Base-by-base conservation (phyloP, 257 asterid genomes). In the Jasminum sambac region DNA sequence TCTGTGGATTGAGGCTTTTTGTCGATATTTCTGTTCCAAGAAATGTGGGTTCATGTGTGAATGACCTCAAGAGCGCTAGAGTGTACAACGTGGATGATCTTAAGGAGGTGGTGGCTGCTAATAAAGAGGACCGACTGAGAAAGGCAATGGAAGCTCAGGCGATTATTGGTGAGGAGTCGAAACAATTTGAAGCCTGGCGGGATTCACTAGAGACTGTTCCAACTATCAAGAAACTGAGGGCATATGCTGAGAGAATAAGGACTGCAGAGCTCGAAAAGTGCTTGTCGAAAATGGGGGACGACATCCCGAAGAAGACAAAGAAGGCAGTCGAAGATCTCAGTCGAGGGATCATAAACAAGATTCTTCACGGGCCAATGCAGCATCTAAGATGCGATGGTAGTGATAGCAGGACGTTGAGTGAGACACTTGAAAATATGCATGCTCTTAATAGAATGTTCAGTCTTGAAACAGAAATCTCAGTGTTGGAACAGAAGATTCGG, bases 341-440 rank as follows among this genome's bases (percentile, higher is more conserved):
- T 81, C 62, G 93, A 44, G 99, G 97, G 37, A 89, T 94, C 2
- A 91, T 91, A 21, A 94, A 94, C 87, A 94, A 91, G 83, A 87
- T 94, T 60, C 91, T 94, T 64, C 97, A 91, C 60, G 99, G 99
- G 19, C 99, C 99, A 0, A 94, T 94, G 99, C 97, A 94, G 82
- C 99, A 94, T 72, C 77, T 94, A 52, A 86, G 99, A 79, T 91
- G 99, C 70, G 99, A 91, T 71, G 99, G 98, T 72, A 94, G 91
- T 58, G 99, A 94, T 60, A 86, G 88, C 76, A 84, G 99, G 66
- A 89, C 96, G 38, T 76, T 94, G 83, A 86, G 86, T 17, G 99
- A 94, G 82, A 94, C 96, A 4, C 92, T 92, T n/a, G 98, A 92
- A 88, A 92, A 92, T 72, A 90, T 92, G 97, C 95, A 92, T 52